phyloP scores from a whole-genome alignment of 345 rosid genomes.

The Lenwebbia sp. region DNA sequence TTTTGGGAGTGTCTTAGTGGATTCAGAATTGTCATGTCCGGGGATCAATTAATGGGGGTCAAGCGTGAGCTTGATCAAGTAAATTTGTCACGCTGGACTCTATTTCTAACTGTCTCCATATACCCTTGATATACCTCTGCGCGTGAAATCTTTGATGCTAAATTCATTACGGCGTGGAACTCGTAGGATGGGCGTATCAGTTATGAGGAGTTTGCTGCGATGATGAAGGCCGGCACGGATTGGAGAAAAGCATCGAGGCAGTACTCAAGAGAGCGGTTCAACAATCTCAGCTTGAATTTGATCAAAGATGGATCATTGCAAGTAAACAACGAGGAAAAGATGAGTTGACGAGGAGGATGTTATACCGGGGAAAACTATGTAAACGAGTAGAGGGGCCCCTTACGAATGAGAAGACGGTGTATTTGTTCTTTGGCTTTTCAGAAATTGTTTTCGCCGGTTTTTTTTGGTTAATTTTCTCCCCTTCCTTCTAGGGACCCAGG shows the following conservation, averaged over 20 bases:
- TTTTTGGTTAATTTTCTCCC: background rate
- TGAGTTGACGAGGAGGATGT: conserved; percentile 7
- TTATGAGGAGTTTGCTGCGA: conserved; percentile 69
- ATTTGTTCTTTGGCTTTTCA: background rate
- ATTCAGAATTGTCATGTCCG: background rate
- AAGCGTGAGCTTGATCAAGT: background rate
- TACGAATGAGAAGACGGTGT: background rate
- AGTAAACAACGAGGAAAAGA: conserved; percentile 11
- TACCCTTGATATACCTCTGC: background rate
- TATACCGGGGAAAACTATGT: background rate
- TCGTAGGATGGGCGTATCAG: conserved; percentile 88
- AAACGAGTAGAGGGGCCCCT: background rate
- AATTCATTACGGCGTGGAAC: background rate
- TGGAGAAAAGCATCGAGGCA: conserved; percentile 98
- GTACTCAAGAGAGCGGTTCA: conserved; percentile 87
- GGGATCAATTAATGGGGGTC: background rate
- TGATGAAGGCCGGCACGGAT: conserved; percentile 98
- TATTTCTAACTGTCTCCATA: background rate
- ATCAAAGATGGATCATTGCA: conserved; percentile 79
- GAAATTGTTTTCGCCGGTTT: background rate
- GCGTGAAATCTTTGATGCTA: background rate
- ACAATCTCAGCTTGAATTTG: conserved; percentile 66
- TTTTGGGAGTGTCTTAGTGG: background rate
- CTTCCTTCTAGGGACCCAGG: background rate
- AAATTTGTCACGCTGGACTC: background rate